Conservation (phyloP, 345 rosid species). For the Ceriops tagal region DNA sequence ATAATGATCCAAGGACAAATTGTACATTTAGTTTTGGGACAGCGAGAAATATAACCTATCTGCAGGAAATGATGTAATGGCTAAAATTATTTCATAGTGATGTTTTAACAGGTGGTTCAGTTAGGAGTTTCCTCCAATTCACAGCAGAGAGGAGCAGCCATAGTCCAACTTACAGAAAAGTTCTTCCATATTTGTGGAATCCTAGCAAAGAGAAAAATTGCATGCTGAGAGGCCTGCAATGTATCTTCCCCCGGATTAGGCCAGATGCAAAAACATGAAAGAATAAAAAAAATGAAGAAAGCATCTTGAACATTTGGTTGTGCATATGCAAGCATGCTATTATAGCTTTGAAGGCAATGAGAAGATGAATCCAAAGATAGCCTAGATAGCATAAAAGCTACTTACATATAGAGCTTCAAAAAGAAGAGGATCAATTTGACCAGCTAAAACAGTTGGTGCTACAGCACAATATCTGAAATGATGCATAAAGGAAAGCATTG, state of each 20-base stretch:
- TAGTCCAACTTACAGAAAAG: constrained; percentile 54
- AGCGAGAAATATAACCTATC: no score
- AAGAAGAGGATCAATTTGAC: constrained; percentile 72
- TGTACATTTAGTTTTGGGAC: no score
- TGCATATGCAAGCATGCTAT: not conserved
- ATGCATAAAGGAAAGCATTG: constrained; percentile 30
- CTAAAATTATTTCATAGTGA: not conserved
- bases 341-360: not conserved
- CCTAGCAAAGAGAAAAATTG: constrained; percentile 80
- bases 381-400: not conserved
- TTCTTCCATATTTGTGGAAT: constrained; percentile 93
- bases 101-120: not conserved
- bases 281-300: not conserved
- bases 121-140: constrained; percentile 1
- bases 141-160: not conserved
- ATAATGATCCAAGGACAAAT: no score
- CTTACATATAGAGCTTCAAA: constrained; percentile 95
- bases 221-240: constrained; percentile 91
- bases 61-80: no score
- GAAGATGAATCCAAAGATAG: constrained; percentile 1
- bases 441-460: constrained; percentile 79
- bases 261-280: not conserved
- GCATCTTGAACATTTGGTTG: not conserved
- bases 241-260: constrained; percentile 10
- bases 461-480: constrained; percentile 66